phyloP scores from a whole-genome alignment of 345 rosid genomes.

The Ceriops decandra region DNA sequence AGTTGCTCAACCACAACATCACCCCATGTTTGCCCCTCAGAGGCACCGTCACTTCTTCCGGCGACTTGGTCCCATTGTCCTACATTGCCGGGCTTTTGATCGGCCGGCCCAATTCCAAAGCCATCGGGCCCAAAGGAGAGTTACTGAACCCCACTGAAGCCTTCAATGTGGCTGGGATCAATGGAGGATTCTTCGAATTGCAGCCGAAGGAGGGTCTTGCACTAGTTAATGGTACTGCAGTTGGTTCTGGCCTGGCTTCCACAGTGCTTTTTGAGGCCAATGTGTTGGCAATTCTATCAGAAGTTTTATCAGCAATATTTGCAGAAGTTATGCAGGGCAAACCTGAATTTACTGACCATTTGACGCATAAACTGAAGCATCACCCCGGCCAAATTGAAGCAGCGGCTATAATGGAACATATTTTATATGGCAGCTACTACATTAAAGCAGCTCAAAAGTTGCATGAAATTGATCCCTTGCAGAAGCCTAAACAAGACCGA shows the following conservation, averaged over 20 bases:
- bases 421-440: conserved; percentile 28
- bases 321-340: conserved; percentile 35
- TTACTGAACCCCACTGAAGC: conserved; percentile 15
- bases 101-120: conserved; percentile 26
- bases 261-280: conserved; percentile 31
- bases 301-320: conserved; percentile 30
- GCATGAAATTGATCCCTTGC: conserved; percentile 27
- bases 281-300: conserved; percentile 22
- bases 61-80: conserved; percentile 24
- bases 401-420: conserved; percentile 37
- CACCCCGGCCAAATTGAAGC: conserved; percentile 38
- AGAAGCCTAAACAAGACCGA: conserved; percentile 34
- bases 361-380: conserved; percentile 34
- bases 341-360: conserved; percentile 30
- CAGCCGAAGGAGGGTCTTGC: conserved; percentile 33
- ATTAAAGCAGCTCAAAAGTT: conserved; percentile 27
- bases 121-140: conserved; percentile 15
- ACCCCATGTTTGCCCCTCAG: conserved; percentile 25
- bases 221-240: conserved; percentile 30
- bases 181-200: conserved; percentile 26
- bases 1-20: conserved; percentile 22
- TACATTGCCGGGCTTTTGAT: conserved; percentile 26
- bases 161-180: conserved; percentile 17
- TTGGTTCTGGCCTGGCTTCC: conserved; percentile 29
- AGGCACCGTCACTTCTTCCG: conserved; percentile 24